Evolutionary conservation across 495 filamentous ascomycete genomes (phyloP).

Genomic region (Daldinia bambusicola): DNA sequence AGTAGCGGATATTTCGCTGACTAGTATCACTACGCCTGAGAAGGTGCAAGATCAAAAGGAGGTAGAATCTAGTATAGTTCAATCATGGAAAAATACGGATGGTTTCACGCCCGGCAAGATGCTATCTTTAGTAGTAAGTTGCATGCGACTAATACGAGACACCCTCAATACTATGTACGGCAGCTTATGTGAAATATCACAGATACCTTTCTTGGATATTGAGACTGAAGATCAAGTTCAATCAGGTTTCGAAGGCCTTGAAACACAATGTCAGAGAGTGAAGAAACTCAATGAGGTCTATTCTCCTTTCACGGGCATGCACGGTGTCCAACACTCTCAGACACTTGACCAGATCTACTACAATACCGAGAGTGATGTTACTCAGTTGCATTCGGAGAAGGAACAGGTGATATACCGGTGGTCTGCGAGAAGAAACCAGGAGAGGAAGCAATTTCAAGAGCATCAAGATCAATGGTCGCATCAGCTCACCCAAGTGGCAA

Average conservation of each 20-base stretch:
- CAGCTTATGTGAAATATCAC: not conserved
- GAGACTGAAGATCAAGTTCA: not conserved
- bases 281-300: conserved; percentile 1
- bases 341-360: not conserved
- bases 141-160: not conserved
- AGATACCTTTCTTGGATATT: conserved; percentile 1
- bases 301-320: not conserved
- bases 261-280: not conserved
- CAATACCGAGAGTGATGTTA: not conserved
- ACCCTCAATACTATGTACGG: not conserved
- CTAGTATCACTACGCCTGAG: not conserved
- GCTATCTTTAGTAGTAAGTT: not conserved
- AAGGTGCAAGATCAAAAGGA: not conserved
- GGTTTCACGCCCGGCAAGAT: not conserved
- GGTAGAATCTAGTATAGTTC: not conserved
- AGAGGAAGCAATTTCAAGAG: not conserved
- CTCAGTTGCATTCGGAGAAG: not conserved
- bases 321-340: not conserved
- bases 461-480: not conserved
- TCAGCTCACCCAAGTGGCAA: not conserved
- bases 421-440: not conserved
- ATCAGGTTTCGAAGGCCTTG: not conserved
- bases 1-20: not conserved
- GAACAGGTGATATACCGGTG: conserved; percentile 1
- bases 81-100: conserved; percentile 1